phyloP scores from a whole-genome alignment of 2,329 filamentous ascomycete genomes.

The Zymoseptoria crescenta region DNA sequence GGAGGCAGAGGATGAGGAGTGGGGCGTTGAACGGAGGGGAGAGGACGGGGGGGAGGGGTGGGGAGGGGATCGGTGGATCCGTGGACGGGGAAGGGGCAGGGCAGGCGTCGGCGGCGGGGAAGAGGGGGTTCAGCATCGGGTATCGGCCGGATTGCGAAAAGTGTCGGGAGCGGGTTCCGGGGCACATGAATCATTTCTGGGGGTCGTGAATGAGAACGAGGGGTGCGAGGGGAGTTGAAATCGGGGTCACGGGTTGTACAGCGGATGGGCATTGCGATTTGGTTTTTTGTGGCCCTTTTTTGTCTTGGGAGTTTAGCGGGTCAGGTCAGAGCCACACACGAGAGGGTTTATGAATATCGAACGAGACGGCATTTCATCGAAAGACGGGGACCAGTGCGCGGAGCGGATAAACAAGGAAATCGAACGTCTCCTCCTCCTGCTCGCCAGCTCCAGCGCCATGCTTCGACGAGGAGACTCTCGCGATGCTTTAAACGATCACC shows the following conservation, averaged over 20 bases:
- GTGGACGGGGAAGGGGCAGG: constrained; percentile 18
- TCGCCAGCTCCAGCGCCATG: too few species aligned
- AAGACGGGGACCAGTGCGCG: too few species aligned
- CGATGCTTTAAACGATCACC: too few species aligned
- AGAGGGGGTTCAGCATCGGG: constrained; percentile 39
- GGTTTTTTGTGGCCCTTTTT: too few species aligned
- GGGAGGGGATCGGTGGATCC: constrained; percentile 16
- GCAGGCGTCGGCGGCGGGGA: constrained; percentile 7
- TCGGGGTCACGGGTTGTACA: not conserved
- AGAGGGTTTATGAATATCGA: too few species aligned
- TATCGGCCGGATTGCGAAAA: constrained; percentile 45
- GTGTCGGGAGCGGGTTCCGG: constrained; percentile 40
- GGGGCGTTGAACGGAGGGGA: constrained; percentile 24
- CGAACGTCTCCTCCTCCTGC: too few species aligned
- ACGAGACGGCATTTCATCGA: too few species aligned
- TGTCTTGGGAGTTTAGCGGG: too few species aligned
- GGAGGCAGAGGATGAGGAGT: constrained; percentile 30
- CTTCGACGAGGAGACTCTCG: too few species aligned
- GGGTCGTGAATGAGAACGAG: constrained; percentile 14
- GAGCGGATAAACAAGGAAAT: too few species aligned
- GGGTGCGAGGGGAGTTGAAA: not conserved
- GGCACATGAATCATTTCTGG: constrained; percentile 41
- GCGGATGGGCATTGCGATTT: too few species aligned
- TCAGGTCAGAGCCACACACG: too few species aligned
- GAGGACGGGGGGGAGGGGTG: constrained; percentile 6